These are phyloP conservation scores for Coniochaeta sp. DNA, from an alignment of 2,329 filamentous ascomycete genomes.

Conservation along the genomic window DNA sequence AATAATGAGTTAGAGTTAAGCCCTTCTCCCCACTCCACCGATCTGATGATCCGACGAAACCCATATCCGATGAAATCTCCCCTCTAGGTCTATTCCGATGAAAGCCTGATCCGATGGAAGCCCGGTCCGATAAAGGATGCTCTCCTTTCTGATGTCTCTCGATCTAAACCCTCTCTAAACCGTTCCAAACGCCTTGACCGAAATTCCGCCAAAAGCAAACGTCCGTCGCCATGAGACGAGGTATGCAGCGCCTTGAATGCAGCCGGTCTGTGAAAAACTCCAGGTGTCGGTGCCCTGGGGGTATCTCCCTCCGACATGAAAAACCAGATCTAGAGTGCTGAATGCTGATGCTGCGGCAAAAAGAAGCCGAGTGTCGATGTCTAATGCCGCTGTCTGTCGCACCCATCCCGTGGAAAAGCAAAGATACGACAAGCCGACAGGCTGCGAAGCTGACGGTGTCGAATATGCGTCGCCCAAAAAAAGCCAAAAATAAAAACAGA, in stretches of 20 bases:
- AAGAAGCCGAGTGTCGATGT: not conserved
- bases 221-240: not conserved
- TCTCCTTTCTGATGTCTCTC: too few relatives aligned
- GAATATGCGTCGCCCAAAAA: too few relatives aligned
- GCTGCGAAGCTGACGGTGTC: constrained; percentile 1
- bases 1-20: not conserved
- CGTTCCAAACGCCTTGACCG: not conserved
- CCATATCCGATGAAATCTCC: too few relatives aligned
- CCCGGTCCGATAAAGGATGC: too few relatives aligned
- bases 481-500: too few relatives aligned
- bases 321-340: not conserved
- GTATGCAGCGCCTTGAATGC: not conserved
- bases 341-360: not conserved
- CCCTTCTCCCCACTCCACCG: too few relatives aligned
- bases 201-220: not conserved
- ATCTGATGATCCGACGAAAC: too few relatives aligned
- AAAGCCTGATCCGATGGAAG: not conserved
- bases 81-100: too few relatives aligned
- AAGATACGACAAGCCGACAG: too few relatives aligned
- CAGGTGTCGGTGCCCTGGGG: constrained; percentile 1
- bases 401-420: not conserved
- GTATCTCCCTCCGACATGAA: constrained; percentile 2
- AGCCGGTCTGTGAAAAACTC: not conserved
- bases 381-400: not conserved
- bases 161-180: not conserved